A percentile compares a stretch with the other conserved stretches of the same genome.
These are phyloP conservation scores for Monosporascus sp. DNA, from an alignment of 2,329 filamentous ascomycete species.

Conservation along the genomic window DNA sequence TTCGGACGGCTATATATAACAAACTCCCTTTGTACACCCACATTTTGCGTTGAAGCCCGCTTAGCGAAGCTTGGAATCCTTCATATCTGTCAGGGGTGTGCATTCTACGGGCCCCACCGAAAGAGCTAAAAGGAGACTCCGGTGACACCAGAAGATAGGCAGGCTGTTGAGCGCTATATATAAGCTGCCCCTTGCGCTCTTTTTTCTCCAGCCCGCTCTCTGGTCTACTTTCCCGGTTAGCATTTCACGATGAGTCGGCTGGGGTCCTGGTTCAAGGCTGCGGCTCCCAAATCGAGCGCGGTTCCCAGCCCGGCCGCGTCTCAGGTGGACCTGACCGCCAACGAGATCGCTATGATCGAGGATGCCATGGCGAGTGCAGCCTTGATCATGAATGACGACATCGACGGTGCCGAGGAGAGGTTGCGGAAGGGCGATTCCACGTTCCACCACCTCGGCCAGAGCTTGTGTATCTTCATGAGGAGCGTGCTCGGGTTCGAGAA, in stretches of 20 bases:
- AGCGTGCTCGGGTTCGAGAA: slow-evolving; percentile 90
- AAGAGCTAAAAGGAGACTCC: background rate
- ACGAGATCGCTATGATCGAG: slow-evolving; percentile 50
- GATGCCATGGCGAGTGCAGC: slow-evolving; percentile 60
- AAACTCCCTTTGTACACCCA: background rate
- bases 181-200: background rate
- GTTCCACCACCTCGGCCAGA: slow-evolving; percentile 82
- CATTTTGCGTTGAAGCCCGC: background rate
- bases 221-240: background rate
- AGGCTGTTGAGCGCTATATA: background rate
- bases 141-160: background rate
- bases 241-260: slow-evolving; percentile 39
- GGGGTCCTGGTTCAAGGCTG: slow-evolving; percentile 45
- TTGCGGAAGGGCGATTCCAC: slow-evolving; percentile 69
- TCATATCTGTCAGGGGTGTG: too few relatives aligned
- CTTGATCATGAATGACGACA: slow-evolving; percentile 83
- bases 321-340: slow-evolving; percentile 27
- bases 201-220: background rate
- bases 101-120: background rate
- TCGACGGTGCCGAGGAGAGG: slow-evolving; percentile 72
- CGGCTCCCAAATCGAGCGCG: slow-evolving; percentile 29
- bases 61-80: background rate
- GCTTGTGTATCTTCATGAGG: slow-evolving; percentile 77
- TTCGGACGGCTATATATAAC: background rate
- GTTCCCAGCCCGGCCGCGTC: slow-evolving; percentile 26